phyloP scores from a whole-genome alignment of 2,329 filamentous ascomycete species.

The Aspergillus fructus region DNA sequence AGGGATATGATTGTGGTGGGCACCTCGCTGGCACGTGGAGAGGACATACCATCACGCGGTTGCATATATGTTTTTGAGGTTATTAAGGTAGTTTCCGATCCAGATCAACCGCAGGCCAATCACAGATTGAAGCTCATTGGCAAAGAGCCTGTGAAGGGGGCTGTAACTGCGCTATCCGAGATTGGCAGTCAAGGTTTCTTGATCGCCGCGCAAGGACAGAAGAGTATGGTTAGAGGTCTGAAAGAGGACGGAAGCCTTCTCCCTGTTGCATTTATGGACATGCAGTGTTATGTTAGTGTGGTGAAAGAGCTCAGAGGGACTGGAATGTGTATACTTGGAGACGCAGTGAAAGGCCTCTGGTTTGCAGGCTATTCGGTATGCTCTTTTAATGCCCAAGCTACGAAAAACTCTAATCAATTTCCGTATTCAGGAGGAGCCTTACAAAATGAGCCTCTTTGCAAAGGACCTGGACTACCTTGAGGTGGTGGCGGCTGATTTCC shows the following conservation, averaged over 20 bases:
- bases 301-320: conserved; percentile 80
- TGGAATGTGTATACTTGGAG: conserved; percentile 82
- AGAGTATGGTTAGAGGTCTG: conserved; percentile 92
- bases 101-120: conserved; percentile 79
- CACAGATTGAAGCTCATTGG: conserved; percentile 81
- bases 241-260: conserved; percentile 93
- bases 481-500: conserved; percentile 78
- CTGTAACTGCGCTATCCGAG: conserved; percentile 81
- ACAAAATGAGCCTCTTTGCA: conserved; percentile 89
- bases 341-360: conserved; percentile 92
- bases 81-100: conserved; percentile 86
- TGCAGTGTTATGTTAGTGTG: conserved; percentile 89
- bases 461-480: conserved; percentile 79
- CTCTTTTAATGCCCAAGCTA: neutral
- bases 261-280: conserved; percentile 95
- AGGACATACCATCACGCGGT: conserved; percentile 84
- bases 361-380: conserved; percentile 83
- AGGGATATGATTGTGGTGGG: conserved; percentile 80
- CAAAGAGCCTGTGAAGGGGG: conserved; percentile 88
- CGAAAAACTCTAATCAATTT: conserved; percentile 5
- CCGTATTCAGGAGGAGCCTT: conserved; percentile 72
- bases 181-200: conserved; percentile 85
- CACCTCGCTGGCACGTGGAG: conserved; percentile 80
- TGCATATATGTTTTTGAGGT: conserved; percentile 89
- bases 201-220: conserved; percentile 90